These are phyloP conservation scores for Saturnispora saitoi DNA, from an alignment of 805 yeast species.

Conservation along the genomic window DNA sequence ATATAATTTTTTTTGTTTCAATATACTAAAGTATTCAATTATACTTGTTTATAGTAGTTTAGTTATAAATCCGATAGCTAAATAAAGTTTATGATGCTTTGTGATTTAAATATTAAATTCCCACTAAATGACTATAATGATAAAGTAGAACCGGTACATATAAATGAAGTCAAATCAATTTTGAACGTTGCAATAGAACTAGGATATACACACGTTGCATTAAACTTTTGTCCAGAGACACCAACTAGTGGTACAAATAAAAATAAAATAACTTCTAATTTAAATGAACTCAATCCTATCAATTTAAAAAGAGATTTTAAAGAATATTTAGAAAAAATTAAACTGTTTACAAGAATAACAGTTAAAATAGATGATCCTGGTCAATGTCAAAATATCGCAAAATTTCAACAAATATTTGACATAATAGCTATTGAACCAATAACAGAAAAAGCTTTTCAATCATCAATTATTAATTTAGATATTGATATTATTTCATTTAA, in stretches of 20 bases:
- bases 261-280: conserved; percentile 42
- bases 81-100: conserved; percentile 30
- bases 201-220: conserved; percentile 71
- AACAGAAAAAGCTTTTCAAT: conserved; percentile 68
- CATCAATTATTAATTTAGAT: conserved; percentile 68
- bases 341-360: conserved; percentile 63
- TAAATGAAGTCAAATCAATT: conserved; percentile 38
- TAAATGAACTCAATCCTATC: conserved; percentile 35
- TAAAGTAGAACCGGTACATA: conserved; percentile 34
- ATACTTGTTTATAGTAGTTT: too few relatives aligned
- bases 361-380: conserved; percentile 68
- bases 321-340: conserved; percentile 32
- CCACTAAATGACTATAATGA: conserved; percentile 44
- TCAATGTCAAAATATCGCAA: conserved; percentile 55
- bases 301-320: conserved; percentile 25
- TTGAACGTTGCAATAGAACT: conserved; percentile 45
- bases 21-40: too few relatives aligned
- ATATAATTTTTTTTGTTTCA: too few relatives aligned
- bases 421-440: conserved; percentile 73
- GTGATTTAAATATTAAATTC: conserved; percentile 70
- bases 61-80: too few relatives aligned
- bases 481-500: conserved; percentile 75
- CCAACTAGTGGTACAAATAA: conserved; percentile 34
- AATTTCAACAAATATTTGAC: conserved; percentile 48
- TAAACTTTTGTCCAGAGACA: conserved; percentile 41